Conservation (phyloP, 2,329 filamentous ascomycete species). For the Rugonectria rugulosa region DNA sequence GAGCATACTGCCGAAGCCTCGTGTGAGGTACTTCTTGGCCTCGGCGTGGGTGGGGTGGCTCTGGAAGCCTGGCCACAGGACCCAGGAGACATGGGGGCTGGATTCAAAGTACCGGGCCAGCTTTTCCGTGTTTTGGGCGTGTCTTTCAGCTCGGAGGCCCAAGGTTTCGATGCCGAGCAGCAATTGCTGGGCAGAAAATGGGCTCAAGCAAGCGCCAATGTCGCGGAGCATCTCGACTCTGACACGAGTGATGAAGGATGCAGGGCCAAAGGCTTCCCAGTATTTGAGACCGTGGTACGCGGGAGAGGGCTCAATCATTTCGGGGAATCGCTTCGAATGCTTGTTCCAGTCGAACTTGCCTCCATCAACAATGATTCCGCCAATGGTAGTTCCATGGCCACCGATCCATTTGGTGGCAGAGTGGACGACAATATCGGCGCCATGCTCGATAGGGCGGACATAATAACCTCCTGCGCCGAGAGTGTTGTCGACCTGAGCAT, state of each 20-base stretch:
- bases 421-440: conserved; percentile 93
- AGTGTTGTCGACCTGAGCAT: conserved; percentile 92
- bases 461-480: conserved; percentile 95
- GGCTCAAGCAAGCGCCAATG: conserved; percentile 81
- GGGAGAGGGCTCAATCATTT: conserved; percentile 87
- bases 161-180: conserved; percentile 90
- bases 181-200: conserved; percentile 92
- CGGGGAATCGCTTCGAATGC: conserved; percentile 83
- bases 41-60: conserved; percentile 80
- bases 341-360: conserved; percentile 96
- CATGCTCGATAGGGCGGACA: conserved; percentile 84
- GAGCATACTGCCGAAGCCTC: conserved; percentile 88
- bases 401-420: conserved; percentile 98
- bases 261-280: conserved; percentile 87
- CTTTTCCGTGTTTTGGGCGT: conserved; percentile 82
- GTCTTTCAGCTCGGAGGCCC: conserved; percentile 83
- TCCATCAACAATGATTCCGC: conserved; percentile 83
- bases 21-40: conserved; percentile 86
- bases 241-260: conserved; percentile 83
- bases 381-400: conserved; percentile 92
- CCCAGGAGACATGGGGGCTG: conserved; percentile 88
- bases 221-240: conserved; percentile 92
- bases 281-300: conserved; percentile 95
- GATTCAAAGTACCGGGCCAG: conserved; percentile 85
- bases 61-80: conserved; percentile 89